These are phyloP conservation scores for Prunella vulgaris DNA, from an alignment of 257 asterid genomes.

Conservation along the genomic window DNA sequence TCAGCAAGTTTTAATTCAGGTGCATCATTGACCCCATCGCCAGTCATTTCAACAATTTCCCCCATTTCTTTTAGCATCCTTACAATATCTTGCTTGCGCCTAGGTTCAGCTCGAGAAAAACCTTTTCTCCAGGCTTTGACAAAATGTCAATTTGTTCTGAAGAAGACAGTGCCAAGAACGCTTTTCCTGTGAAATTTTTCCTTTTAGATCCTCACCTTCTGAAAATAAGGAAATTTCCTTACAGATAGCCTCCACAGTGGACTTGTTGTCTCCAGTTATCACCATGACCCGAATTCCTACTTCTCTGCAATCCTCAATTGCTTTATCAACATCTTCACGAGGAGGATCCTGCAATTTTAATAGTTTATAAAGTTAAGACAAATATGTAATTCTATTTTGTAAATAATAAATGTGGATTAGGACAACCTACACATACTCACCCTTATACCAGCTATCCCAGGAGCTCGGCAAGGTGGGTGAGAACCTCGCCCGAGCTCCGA, in stretches of 20 bases:
- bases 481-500: too few relatives aligned
- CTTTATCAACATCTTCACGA: conserved; percentile 72
- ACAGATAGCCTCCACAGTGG: conserved; percentile 93
- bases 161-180: conserved; percentile 66
- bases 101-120: conserved; percentile 88
- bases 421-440: conserved; percentile 42
- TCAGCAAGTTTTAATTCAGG: conserved; percentile 92
- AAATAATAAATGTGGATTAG: neutral
- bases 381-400: neutral
- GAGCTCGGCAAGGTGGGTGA: too few relatives aligned
- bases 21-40: conserved; percentile 97
- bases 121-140: conserved; percentile 68
- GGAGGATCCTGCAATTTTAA: conserved; percentile 76
- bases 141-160: conserved; percentile 52
- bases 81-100: conserved; percentile 88
- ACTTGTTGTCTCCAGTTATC: conserved; percentile 92
- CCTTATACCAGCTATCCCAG: conserved; percentile 81
- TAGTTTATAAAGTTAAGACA: neutral
- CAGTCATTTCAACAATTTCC: conserved; percentile 94
- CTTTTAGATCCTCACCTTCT: conserved; percentile 48
- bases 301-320: conserved; percentile 69
- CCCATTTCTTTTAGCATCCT: conserved; percentile 79
- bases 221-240: conserved; percentile 63
- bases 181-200: conserved; percentile 71
- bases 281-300: conserved; percentile 92